Evolutionary conservation across 768 basidiomycete genomes (phyloP).

Genomic region (Chalciporus piperatus): DNA sequence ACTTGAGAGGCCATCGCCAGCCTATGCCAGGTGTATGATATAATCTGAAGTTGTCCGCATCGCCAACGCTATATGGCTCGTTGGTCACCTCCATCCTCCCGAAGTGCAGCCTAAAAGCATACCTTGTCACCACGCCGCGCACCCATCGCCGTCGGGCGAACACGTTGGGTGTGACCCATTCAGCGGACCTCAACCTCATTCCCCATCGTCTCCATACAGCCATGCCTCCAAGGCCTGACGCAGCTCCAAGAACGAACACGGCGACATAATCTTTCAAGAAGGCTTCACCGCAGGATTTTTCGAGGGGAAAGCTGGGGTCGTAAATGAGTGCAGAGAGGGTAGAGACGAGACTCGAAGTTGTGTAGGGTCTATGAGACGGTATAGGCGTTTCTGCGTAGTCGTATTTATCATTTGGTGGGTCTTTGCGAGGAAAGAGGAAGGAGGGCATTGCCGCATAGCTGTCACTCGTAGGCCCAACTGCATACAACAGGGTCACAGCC

Average conservation of each 20-base stretch:
- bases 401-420: background rate
- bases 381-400: background rate
- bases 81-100: background rate
- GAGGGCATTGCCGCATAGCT: too few relatives aligned
- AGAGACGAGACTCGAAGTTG: background rate
- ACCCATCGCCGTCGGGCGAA: constrained; percentile 63
- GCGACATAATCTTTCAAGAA: background rate
- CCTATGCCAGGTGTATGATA: constrained; percentile 83
- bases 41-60: constrained; percentile 81
- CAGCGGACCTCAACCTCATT: constrained; percentile 58
- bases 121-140: constrained; percentile 81
- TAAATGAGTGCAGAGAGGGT: background rate
- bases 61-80: constrained; percentile 59
- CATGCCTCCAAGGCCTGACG: constrained; percentile 7
- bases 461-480: too few relatives aligned
- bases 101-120: constrained; percentile 12
- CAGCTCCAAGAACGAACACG: constrained; percentile 15
- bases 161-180: constrained; percentile 67
- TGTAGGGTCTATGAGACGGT: background rate
- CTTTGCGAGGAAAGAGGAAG: background rate
- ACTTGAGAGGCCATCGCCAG: constrained; percentile 70
- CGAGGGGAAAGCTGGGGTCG: background rate
- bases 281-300: background rate
- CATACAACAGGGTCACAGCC: too few relatives aligned
- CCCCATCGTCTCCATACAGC: constrained; percentile 51